Conservation (phyloP, 2,329 filamentous ascomycete genomes). For the Beauveria sp. region DNA sequence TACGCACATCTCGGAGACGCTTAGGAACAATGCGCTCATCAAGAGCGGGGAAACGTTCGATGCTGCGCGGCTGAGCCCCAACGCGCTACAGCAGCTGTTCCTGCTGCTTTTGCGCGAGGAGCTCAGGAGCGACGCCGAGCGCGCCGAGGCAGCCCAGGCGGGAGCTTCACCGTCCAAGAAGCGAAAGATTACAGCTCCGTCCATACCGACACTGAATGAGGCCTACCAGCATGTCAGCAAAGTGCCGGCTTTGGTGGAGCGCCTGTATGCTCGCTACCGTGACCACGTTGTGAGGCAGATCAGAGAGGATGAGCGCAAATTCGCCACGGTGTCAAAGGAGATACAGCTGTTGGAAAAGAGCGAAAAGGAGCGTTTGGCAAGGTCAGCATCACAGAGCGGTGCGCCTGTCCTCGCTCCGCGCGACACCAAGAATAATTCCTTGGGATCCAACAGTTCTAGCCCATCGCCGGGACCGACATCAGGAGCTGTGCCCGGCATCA, state of each 20-base stretch:
- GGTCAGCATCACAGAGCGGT: conserved; percentile 27
- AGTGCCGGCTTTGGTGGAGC: conserved; percentile 62
- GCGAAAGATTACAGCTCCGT: conserved; percentile 63
- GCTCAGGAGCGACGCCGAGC: conserved; percentile 43
- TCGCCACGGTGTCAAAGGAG: conserved; percentile 57
- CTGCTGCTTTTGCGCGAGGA: conserved; percentile 70
- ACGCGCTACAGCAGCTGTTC: conserved; percentile 74
- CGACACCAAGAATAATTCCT: conserved; percentile 22
- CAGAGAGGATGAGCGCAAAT: conserved; percentile 63
- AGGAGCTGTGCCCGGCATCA: conserved; percentile 17
- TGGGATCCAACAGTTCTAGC: conserved; percentile 18
- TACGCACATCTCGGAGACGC: conserved; percentile 61
- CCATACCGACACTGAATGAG: conserved; percentile 57
- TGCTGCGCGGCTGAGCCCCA: conserved; percentile 63
- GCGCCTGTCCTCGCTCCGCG: conserved; percentile 26
- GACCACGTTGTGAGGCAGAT: conserved; percentile 64
- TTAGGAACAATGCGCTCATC: conserved; percentile 68
- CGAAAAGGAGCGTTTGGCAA: conserved; percentile 30
- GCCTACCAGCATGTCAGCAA: conserved; percentile 58
- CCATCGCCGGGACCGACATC: conserved; percentile 18
- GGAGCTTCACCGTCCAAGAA: conserved; percentile 54
- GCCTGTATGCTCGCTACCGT: conserved; percentile 69
- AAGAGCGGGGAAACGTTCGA: conserved; percentile 65
- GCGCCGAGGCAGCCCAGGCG: conserved; percentile 23
- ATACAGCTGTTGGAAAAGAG: conserved; percentile 58